Conservation (phyloP, 192 early-diverging fungal genomes). For the Coemansia sp. region DNA sequence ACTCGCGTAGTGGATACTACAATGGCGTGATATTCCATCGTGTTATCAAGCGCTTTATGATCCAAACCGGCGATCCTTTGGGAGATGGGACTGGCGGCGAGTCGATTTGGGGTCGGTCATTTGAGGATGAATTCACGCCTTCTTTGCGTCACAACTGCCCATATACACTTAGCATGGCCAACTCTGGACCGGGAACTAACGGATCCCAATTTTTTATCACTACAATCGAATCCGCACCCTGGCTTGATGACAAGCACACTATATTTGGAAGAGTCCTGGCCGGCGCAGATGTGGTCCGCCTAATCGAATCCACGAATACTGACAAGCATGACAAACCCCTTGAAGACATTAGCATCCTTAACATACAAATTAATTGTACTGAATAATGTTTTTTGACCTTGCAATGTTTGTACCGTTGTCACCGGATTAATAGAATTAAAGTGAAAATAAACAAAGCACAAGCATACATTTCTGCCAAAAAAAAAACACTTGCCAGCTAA, state of each 20-base stretch:
- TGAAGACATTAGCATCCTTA: slow-evolving; percentile 58
- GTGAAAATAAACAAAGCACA: neutral
- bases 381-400: neutral
- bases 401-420: neutral
- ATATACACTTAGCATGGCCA: slow-evolving; percentile 95
- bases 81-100: slow-evolving; percentile 96
- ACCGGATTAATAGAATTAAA: neutral
- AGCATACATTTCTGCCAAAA: neutral
- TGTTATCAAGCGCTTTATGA: slow-evolving; percentile 96
- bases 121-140: slow-evolving; percentile 90
- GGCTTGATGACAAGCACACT: slow-evolving; percentile 97
- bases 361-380: slow-evolving; percentile 14
- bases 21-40: slow-evolving; percentile 94
- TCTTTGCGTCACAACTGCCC: slow-evolving; percentile 82
- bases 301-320: slow-evolving; percentile 75
- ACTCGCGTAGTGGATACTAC: slow-evolving; percentile 85
- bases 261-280: slow-evolving; percentile 88
- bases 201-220: slow-evolving; percentile 97
- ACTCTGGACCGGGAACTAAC: slow-evolving; percentile 86
- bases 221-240: slow-evolving; percentile 75
- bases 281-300: slow-evolving; percentile 90
- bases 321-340: slow-evolving; percentile 90
- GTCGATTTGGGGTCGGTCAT: slow-evolving; percentile 85
- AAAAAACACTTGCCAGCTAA: neutral
- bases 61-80: slow-evolving; percentile 89